Evolutionary conservation across 768 basidiomycete species (phyloP).

Genomic region (Crucibulum laeve): DNA sequence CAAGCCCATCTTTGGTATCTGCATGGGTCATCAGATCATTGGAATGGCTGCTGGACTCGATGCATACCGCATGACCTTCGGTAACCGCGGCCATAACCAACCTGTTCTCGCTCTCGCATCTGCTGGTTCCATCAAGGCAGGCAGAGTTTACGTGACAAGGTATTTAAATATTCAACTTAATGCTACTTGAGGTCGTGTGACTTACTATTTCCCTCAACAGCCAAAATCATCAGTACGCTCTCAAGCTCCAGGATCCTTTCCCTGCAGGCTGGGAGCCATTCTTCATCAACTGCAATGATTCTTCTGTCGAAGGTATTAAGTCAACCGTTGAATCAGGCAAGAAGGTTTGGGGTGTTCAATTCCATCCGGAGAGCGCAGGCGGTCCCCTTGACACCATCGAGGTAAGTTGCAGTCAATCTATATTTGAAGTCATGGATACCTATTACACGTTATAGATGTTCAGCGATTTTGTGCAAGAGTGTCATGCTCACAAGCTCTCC

Average conservation of each 20-base stretch:
- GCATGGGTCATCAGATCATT: slow-evolving; percentile 98
- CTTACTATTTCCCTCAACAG: slow-evolving; percentile 27
- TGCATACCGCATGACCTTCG: slow-evolving; percentile 98
- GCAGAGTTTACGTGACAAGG: slow-evolving; percentile 96
- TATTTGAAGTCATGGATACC: slow-evolving; percentile 2
- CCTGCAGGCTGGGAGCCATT: slow-evolving; percentile 97
- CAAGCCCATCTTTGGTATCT: slow-evolving; percentile 95
- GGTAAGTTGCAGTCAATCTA: slow-evolving; percentile 37
- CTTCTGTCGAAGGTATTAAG: slow-evolving; percentile 98
- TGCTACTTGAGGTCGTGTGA: background rate
- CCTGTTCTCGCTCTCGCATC: slow-evolving; percentile 95
- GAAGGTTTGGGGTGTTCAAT: slow-evolving; percentile 97
- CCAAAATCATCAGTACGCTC: slow-evolving; percentile 98
- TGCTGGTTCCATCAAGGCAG: slow-evolving; percentile 89
- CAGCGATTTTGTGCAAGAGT: slow-evolving; percentile 84
- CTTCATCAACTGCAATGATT: slow-evolving; percentile 99
- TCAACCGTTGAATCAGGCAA: slow-evolving; percentile 86
- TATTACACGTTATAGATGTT: slow-evolving; percentile 64
- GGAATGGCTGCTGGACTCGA: slow-evolving; percentile 97
- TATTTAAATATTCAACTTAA: slow-evolving; percentile 23
- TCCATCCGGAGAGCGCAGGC: slow-evolving; percentile 98
- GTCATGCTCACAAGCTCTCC: slow-evolving; percentile 52
- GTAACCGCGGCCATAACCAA: slow-evolving; percentile 99
- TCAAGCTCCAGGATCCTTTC: slow-evolving; percentile 91
- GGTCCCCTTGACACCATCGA: slow-evolving; percentile 99